Evolutionary conservation across 805 yeast genomes (phyloP).

Genomic region (Brettanomyces nanus): DNA sequence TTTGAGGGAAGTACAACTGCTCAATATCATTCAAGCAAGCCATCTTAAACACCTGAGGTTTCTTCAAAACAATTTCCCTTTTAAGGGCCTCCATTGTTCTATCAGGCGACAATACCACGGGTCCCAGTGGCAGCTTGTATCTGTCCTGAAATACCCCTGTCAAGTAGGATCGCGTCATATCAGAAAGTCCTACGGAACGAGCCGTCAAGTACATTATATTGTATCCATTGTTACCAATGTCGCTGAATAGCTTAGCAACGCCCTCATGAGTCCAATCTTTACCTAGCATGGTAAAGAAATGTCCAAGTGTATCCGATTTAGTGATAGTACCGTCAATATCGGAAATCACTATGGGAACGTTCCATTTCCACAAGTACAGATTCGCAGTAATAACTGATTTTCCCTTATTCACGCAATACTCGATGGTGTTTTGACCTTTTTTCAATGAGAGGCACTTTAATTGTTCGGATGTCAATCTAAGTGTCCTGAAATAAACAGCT

Average conservation of each 20-base stretch:
- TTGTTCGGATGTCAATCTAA: slow-evolving; percentile 88
- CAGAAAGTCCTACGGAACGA: slow-evolving; percentile 92
- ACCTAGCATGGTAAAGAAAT: slow-evolving; percentile 86
- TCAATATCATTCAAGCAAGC: slow-evolving; percentile 87
- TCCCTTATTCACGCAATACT: slow-evolving; percentile 77
- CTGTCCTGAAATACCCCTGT: slow-evolving; percentile 73
- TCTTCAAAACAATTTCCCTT: slow-evolving; percentile 86
- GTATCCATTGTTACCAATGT: slow-evolving; percentile 80
- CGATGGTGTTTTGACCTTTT: slow-evolving; percentile 71
- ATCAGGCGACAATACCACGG: slow-evolving; percentile 92
- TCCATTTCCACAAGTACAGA: slow-evolving; percentile 74
- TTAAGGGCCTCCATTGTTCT: slow-evolving; percentile 91
- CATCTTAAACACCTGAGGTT: slow-evolving; percentile 98
- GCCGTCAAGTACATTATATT: slow-evolving; percentile 92
- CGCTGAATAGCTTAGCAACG: slow-evolving; percentile 86
- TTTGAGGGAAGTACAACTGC: slow-evolving; percentile 47
- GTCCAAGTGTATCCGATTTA: slow-evolving; percentile 95
- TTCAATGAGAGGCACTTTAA: slow-evolving; percentile 62
- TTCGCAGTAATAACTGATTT: slow-evolving; percentile 68
- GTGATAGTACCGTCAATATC: slow-evolving; percentile 98
- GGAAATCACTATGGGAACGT: slow-evolving; percentile 86
- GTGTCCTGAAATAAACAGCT: slow-evolving; percentile 63
- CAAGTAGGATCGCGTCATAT: slow-evolving; percentile 78
- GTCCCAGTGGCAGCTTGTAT: slow-evolving; percentile 71
- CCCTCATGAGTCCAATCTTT: slow-evolving; percentile 98